Percentiles rank a stretch among this genome's conserved stretches.
These are phyloP conservation scores for Capsella rubella DNA, from an alignment of 441 rosid genomes.

Conservation along the genomic window DNA sequence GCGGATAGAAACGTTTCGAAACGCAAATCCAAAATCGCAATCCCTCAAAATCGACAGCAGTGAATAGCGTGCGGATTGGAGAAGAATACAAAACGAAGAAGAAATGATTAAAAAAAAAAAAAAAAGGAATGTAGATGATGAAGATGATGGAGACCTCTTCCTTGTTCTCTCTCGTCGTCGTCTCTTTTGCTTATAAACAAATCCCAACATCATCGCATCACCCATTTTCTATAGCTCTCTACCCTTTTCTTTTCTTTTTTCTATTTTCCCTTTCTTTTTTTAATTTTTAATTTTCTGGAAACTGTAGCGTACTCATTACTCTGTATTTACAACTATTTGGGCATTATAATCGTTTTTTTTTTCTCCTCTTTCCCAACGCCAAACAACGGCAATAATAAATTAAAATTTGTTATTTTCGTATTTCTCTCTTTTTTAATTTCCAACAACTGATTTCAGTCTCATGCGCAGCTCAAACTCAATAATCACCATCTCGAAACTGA, in stretches of 20 bases:
- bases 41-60: constrained; percentile 14
- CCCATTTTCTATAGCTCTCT: constrained; percentile 32
- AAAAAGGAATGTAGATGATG: not conserved
- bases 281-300: constrained; percentile 21
- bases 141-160: too few relatives aligned
- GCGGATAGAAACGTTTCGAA: constrained; percentile 12
- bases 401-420: not conserved
- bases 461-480: not conserved
- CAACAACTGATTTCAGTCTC: not conserved
- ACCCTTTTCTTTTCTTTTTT: not conserved
- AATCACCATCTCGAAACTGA: constrained; percentile 16
- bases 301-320: constrained; percentile 2
- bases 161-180: too few relatives aligned
- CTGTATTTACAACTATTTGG: not conserved
- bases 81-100: not conserved
- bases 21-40: not conserved
- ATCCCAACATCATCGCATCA: constrained; percentile 2
- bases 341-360: constrained; percentile 11
- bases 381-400: not conserved
- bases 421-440: not conserved
- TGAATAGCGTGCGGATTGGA: not conserved
- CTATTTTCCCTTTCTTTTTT: constrained; percentile 1
- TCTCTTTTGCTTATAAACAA: too few relatives aligned
- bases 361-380: not conserved
- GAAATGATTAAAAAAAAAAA: not conserved